Evolutionary conservation across 2,329 filamentous ascomycete genomes (phyloP).

Genomic region (Neonectria punicea): DNA sequence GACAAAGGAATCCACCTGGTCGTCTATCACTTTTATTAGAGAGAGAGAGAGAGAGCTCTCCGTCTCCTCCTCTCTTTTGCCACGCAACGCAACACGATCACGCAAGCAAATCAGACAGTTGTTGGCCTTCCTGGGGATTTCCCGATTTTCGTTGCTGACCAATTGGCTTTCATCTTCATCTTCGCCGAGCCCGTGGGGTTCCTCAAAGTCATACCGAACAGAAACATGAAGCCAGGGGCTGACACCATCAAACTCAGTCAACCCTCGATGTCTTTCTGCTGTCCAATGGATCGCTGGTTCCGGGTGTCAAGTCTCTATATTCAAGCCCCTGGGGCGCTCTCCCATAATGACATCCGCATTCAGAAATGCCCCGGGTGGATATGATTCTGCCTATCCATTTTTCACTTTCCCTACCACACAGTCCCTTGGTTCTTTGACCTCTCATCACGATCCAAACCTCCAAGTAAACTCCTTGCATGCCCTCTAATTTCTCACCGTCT

Average conservation of each 20-base stretch:
- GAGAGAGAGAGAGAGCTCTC: neutral
- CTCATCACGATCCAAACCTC: neutral
- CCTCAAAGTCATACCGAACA: neutral
- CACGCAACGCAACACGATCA: conserved; percentile 16
- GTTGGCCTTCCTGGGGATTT: neutral
- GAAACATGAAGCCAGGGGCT: conserved; percentile 15
- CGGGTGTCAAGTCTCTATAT: conserved; percentile 6
- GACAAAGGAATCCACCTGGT: neutral
- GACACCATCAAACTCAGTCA: conserved; percentile 21
- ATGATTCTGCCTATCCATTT: neutral
- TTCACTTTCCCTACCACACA: neutral
- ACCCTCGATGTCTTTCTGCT: conserved; percentile 9
- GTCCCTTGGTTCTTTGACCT: neutral
- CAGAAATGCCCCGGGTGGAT: neutral
- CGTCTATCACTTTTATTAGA: neutral
- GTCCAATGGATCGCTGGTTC: conserved; percentile 13
- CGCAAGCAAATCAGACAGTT: neutral
- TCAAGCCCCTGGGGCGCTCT: conserved; percentile 10
- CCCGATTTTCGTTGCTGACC: neutral
- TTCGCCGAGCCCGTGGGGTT: neutral
- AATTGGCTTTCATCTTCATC: neutral
- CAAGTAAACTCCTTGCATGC: neutral
- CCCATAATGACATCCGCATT: conserved; percentile 6
- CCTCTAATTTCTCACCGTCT: neutral
- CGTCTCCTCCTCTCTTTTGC: conserved; percentile 13